phyloP scores from a whole-genome alignment of 2,329 filamentous ascomycete genomes.

The Aspergillus novoparasiticus region DNA sequence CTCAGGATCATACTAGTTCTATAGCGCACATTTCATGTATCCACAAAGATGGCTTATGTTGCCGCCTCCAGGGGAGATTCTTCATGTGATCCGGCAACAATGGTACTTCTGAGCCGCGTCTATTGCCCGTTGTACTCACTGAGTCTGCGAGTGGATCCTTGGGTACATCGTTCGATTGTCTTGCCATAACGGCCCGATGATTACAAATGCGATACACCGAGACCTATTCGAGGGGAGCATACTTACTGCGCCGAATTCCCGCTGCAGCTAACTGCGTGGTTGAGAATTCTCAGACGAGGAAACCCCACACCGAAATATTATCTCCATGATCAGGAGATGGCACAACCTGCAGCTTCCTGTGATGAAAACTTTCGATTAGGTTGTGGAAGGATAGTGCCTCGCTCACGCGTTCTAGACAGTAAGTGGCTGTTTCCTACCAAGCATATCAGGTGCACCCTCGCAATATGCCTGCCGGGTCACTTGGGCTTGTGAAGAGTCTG shows the following conservation, averaged over 20 bases:
- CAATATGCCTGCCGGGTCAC: background rate
- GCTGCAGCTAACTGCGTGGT: background rate
- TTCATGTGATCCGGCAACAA: background rate
- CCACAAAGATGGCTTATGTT: background rate
- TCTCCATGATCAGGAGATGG: background rate
- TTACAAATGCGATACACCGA: background rate
- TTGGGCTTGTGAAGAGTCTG: background rate
- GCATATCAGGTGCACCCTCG: background rate
- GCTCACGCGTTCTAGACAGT: background rate
- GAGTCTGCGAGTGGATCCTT: background rate
- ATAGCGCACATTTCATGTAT: background rate
- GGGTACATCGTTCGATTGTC: background rate
- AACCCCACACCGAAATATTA: background rate
- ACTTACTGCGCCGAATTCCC: too few relatives aligned
- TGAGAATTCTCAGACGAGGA: background rate
- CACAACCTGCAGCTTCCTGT: background rate
- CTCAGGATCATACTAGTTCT: background rate
- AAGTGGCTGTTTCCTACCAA: background rate
- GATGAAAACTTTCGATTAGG: background rate
- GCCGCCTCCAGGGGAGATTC: background rate
- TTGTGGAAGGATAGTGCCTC: background rate
- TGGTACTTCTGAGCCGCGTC: background rate
- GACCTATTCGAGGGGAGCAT: background rate
- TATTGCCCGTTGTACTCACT: background rate
- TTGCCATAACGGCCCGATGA: background rate